phyloP scores from a whole-genome alignment of 192 early-diverging fungal species.

The Backusella parvicylindrica region DNA sequence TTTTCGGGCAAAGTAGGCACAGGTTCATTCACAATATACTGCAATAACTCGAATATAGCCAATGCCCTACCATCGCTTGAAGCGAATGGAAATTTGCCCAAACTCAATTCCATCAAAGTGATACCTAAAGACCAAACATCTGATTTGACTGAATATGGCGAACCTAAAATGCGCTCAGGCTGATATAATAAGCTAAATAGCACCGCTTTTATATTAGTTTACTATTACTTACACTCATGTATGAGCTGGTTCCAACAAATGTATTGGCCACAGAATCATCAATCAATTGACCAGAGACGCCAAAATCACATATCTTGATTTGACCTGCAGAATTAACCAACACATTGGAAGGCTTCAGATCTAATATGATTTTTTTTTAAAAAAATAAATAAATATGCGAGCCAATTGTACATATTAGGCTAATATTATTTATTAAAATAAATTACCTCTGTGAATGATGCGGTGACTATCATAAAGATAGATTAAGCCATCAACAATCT shows the following conservation, averaged over 20 bases:
- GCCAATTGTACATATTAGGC: background rate
- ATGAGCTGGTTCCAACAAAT: slow-evolving; percentile 82
- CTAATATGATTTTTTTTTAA: slow-evolving; percentile 33
- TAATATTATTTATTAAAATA: background rate
- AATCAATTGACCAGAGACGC: slow-evolving; percentile 87
- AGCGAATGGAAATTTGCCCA: slow-evolving; percentile 73
- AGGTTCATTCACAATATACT: slow-evolving; percentile 88
- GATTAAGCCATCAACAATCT: slow-evolving; percentile 70
- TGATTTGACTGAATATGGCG: slow-evolving; percentile 77
- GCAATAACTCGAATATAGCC: slow-evolving; percentile 91
- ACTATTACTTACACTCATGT: slow-evolving; percentile 68
- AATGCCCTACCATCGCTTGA: slow-evolving; percentile 59
- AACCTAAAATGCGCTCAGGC: slow-evolving; percentile 79
- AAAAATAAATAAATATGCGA: background rate
- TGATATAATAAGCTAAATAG: background rate
- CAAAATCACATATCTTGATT: slow-evolving; percentile 88
- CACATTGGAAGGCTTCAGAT: slow-evolving; percentile 86
- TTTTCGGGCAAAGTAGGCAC: slow-evolving; percentile 74
- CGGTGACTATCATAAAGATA: slow-evolving; percentile 87
- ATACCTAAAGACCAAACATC: slow-evolving; percentile 86
- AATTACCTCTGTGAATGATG: slow-evolving; percentile 91
- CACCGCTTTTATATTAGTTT: background rate
- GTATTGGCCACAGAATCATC: slow-evolving; percentile 79
- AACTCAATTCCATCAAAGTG: slow-evolving; percentile 78
- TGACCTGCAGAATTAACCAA: slow-evolving; percentile 77